Evolutionary conservation across 352 stramenopile species (phyloP).

Genomic region (Globisporangium spinosum): DNA sequence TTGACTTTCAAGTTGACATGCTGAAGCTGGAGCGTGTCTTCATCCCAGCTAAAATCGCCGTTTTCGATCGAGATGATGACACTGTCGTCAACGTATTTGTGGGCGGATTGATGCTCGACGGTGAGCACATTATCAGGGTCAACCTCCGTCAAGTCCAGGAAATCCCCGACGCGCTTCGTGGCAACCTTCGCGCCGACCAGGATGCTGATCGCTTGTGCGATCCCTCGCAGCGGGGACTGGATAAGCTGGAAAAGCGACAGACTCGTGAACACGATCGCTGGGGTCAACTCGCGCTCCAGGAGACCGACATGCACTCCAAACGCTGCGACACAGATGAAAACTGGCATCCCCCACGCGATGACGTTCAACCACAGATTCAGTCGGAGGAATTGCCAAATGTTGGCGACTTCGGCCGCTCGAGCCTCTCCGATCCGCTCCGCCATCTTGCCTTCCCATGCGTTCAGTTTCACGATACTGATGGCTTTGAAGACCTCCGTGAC

Average conservation of each 20-base stretch:
- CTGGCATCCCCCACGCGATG: neutral
- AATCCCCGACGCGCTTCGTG: neutral
- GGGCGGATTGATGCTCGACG: neutral
- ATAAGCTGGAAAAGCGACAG: neutral
- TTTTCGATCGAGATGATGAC: neutral
- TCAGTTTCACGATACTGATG: neutral
- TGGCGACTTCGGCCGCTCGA: neutral
- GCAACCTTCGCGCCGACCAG: neutral
- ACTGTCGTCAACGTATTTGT: neutral
- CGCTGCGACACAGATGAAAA: neutral
- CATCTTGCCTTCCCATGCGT: neutral
- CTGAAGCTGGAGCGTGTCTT: conserved; percentile 23
- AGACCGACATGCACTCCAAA: neutral
- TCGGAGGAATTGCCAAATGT: neutral
- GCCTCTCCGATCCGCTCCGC: neutral
- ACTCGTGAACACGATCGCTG: neutral
- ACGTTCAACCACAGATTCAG: neutral
- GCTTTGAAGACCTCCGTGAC: neutral
- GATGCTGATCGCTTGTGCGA: neutral
- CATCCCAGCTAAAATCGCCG: neutral
- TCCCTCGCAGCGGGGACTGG: neutral
- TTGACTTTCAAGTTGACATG: conserved; percentile 68
- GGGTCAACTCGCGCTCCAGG: neutral
- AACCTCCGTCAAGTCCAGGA: neutral
- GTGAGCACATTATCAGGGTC: neutral